These are phyloP conservation scores for Penium margaritaceum DNA, from an alignment of 139 green algal genomes.

Conservation along the genomic window DNA sequence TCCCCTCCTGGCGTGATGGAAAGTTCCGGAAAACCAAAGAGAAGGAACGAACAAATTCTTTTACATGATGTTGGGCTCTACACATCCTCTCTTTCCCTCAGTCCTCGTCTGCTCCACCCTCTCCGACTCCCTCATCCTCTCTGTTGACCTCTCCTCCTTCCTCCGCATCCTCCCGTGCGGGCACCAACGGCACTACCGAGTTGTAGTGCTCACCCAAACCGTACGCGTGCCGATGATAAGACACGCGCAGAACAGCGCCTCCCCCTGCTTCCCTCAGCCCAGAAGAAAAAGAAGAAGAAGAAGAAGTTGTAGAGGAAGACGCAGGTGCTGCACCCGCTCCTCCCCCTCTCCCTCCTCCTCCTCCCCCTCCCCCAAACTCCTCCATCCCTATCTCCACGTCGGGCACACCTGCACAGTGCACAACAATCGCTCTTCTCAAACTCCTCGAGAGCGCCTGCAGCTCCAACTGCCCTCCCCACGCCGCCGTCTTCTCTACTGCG, in stretches of 20 bases:
- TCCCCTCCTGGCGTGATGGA: no score
- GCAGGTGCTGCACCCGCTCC: neutral
- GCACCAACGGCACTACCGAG: conserved; percentile 56
- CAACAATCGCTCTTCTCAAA: conserved; percentile 64
- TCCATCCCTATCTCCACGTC: conserved; percentile 65
- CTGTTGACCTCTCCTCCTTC: no score
- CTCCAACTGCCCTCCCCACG: conserved; percentile 87
- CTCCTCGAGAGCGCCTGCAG: conserved; percentile 66
- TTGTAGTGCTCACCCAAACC: conserved; percentile 94
- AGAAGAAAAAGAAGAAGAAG: no score
- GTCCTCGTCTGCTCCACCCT: no score
- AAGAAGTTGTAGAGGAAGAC: no score
- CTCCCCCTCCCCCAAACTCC: conserved; percentile 16
- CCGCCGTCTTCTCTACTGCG: conserved; percentile 66
- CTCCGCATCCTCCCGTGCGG: no score
- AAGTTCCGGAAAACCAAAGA: no score
- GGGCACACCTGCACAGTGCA: conserved; percentile 64
- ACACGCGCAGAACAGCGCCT: conserved; percentile 55
- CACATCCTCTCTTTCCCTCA: no score
- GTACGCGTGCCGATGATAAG: conserved; percentile 82
- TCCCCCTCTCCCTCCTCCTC: neutral
- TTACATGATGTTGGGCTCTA: no score
- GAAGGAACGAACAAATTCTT: no score
- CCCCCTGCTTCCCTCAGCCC: no score
- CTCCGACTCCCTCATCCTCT: no score